Base-by-base conservation (phyloP, 2,329 filamentous ascomycete genomes). In the Ciborinia camelliae region DNA sequence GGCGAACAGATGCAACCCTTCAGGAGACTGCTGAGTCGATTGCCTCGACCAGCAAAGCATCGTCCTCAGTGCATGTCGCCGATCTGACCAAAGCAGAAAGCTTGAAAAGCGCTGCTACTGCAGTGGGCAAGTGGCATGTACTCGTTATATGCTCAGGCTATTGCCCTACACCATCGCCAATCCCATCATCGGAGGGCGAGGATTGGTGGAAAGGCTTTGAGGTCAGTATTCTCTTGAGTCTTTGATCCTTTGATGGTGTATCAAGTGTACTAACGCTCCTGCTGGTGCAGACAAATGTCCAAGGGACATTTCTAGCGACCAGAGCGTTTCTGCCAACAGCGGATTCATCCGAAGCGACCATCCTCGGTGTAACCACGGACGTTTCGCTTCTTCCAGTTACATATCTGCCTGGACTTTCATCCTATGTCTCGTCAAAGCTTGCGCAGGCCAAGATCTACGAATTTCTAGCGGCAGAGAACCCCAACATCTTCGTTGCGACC, bases 361-460 rank as follows among this genome's bases (percentile, higher is more conserved):
- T 68, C 10, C 60, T 67, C 10, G 67, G 64, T 18, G 47, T 66
- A n/a, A 57, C 28, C 18, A 51, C 60, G 2, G 63, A 39, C 41
- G 32, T 50, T 48, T 43, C 35, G n/a, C 32, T 55, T 23, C 8
- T 55, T 3, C 52, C 52, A 7, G 35, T 26, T 7, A 9, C 58
- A 43, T 15, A 48, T 51, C 12, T 68, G 60, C 74, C 65, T 67
- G 76, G 75, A 0, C 75, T 75, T 51, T 74, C 74, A 20, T 69
- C 73, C 8, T 82, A 82, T 68, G 72, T 75, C 20, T 74, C 76
- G 0, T 78, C 77, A 41, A 82, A 82, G 71, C 65, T 79, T 28
- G 78, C 78, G 0, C 67, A 74, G 0, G 74, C 75, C 50, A 79
- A 77, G 67, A 64, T 81, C 8, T 76, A 79, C 47, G 79, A 82